Conservation (phyloP, 352 stramenopile genomes). For the Halophytophthora polymorphica region DNA sequence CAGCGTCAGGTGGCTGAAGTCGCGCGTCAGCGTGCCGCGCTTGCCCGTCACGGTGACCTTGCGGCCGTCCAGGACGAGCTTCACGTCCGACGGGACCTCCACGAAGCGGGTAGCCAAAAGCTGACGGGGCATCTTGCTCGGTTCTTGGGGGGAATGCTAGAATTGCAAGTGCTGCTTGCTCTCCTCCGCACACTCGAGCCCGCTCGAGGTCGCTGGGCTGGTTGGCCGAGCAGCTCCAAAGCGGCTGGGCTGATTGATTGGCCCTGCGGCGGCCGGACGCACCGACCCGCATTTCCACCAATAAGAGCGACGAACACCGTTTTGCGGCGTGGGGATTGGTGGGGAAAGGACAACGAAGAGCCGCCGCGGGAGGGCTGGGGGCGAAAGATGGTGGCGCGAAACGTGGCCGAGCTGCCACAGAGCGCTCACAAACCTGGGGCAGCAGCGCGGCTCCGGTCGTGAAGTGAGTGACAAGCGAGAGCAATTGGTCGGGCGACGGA, state of each 20-base stretch:
- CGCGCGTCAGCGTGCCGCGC: constrained; percentile 91
- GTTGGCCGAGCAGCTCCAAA: too few relatives aligned
- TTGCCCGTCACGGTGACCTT: constrained; percentile 96
- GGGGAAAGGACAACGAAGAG: not conserved
- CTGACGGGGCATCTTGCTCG: constrained; percentile 72
- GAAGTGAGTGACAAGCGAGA: constrained; percentile 1
- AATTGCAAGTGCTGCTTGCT: constrained; percentile 81
- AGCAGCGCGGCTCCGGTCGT: too few relatives aligned
- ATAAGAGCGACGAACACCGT: not conserved
- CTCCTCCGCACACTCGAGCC: too few relatives aligned
- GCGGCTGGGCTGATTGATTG: not conserved
- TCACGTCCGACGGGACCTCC: constrained; percentile 93
- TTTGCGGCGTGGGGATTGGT: constrained; percentile 1
- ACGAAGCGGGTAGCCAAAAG: constrained; percentile 93
- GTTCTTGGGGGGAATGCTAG: constrained; percentile 51
- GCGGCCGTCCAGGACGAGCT: constrained; percentile 93
- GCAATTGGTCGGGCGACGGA: constrained; percentile 5
- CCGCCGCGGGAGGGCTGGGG: too few relatives aligned
- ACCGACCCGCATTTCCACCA: constrained; percentile 16
- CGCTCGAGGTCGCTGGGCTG: too few relatives aligned
- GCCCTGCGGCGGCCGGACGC: constrained; percentile 6
- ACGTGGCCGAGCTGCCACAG: too few relatives aligned
- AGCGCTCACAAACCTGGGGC: not conserved
- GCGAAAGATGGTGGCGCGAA: too few relatives aligned
- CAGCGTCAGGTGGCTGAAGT: constrained; percentile 98